These are phyloP conservation scores for Zygoascus tannicola DNA, from an alignment of 805 yeast genomes.

Conservation along the genomic window DNA sequence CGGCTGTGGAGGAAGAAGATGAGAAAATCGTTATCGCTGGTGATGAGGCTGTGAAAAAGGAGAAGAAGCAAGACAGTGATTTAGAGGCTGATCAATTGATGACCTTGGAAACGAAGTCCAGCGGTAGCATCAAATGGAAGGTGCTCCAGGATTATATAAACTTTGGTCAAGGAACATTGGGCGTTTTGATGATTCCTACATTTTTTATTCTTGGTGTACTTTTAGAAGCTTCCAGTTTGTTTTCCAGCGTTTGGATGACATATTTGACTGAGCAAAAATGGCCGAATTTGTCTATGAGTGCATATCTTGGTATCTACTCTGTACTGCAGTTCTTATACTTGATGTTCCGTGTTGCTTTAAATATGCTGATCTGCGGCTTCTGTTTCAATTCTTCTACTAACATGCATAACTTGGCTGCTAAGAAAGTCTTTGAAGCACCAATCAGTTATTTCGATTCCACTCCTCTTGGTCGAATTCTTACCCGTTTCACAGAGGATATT, in stretches of 20 bases:
- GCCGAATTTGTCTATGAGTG: slow-evolving; percentile 31
- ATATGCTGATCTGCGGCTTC: slow-evolving; percentile 38
- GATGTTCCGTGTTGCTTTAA: slow-evolving; percentile 17
- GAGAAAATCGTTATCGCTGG: slow-evolving; percentile 12
- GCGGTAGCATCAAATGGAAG: slow-evolving; percentile 20
- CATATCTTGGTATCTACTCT: slow-evolving; percentile 50
- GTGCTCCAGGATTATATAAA: slow-evolving; percentile 44
- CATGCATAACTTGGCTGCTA: slow-evolving; percentile 49
- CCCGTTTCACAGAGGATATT: slow-evolving; percentile 74
- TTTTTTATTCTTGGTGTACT: slow-evolving; percentile 24
- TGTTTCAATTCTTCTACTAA: slow-evolving; percentile 41
- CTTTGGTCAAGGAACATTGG: slow-evolving; percentile 46
- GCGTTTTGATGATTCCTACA: slow-evolving; percentile 25
- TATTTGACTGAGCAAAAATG: slow-evolving; percentile 56
- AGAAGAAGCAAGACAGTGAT: slow-evolving; percentile 13
- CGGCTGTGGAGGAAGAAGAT: slow-evolving; percentile 7
- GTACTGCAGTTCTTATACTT: slow-evolving; percentile 40
- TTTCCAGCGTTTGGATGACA: slow-evolving; percentile 65
- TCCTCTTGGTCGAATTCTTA: slow-evolving; percentile 71
- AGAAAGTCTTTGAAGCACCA: slow-evolving; percentile 55
- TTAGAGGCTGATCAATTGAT: slow-evolving; percentile 12
- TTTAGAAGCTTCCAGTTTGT: slow-evolving; percentile 45
- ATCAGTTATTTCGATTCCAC: slow-evolving; percentile 70
- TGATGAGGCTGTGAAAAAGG: slow-evolving; percentile 8
- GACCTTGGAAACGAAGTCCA: slow-evolving; percentile 12